Evolutionary conservation across 192 early-diverging fungal genomes (phyloP), one percentile per base, ranked within the genome.

Genomic region (Coemansia biformis): DNA sequence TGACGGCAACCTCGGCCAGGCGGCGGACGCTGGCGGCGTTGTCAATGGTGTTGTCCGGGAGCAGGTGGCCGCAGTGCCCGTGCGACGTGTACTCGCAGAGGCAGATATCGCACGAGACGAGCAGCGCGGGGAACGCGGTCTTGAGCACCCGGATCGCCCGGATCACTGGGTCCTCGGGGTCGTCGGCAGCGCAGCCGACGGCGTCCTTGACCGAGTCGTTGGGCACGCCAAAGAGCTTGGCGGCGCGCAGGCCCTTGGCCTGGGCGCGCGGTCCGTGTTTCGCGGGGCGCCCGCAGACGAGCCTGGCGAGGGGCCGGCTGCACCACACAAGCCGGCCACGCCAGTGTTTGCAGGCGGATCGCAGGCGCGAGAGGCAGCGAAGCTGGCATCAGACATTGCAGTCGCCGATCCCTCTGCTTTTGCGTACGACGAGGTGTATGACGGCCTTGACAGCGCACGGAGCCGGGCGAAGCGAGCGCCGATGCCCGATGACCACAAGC

Each of bases 1-100:
- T 79, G 30, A 92, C 66, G 9, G 90, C 82, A 4, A 96, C 88
- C 48, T 91, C 80, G 0, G 87, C 91, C 29, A 99, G 41, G 8
- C 93, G 79, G 37, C 83, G 57, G 40, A 91, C 87, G 36, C 82
- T 86, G 8, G 70, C 68, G 6, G 65, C 57, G 72, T 99, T 96
- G 72, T 96, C 73, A 26, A 99, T 79, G 11, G 83, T 82, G 29
- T 88, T 86, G 68, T 94, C 92, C 7, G 79, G 68, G 38, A 77
- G 70, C 48, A 85, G 71, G 38, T 80, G 70, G 48, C 95, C 96
- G 61, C 96, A 99, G 68, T 99, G 96, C 13, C 96, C 96, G 76
- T 99, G 96, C 24, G 70, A 77, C 1, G 96, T 96, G 77, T 92
- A 99, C 36, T 87, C 92, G 74, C 96, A 99, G 5, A 99, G 76